These are phyloP conservation scores for Saccharomyces uvarum DNA, from an alignment of 1,139 yeast species.

Conservation along the genomic window DNA sequence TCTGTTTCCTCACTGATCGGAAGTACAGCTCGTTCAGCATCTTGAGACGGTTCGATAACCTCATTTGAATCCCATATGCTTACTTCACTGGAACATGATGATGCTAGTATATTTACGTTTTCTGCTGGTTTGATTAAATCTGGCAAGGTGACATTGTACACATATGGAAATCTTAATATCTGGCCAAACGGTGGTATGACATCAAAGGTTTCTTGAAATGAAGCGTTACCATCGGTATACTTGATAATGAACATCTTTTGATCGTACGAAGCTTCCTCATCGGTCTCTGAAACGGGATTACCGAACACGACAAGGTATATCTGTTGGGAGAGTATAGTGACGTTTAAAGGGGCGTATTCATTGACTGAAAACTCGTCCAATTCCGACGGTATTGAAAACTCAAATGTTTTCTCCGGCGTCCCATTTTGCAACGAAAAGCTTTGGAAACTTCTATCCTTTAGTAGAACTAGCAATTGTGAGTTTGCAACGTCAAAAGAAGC, in stretches of 20 bases:
- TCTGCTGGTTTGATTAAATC: slow-evolving; percentile 40
- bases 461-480: slow-evolving; percentile 8
- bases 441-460: slow-evolving; percentile 7
- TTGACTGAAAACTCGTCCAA: slow-evolving; percentile 14
- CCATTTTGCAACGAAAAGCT: not conserved
- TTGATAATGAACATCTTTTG: slow-evolving; percentile 21
- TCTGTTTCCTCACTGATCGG: slow-evolving; percentile 60
- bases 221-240: slow-evolving; percentile 7
- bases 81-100: slow-evolving; percentile 59
- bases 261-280: slow-evolving; percentile 21
- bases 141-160: slow-evolving; percentile 40
- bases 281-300: slow-evolving; percentile 14
- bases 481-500: slow-evolving; percentile 15
- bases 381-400: slow-evolving; percentile 14
- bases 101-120: slow-evolving; percentile 40
- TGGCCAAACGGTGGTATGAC: slow-evolving; percentile 56
- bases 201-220: slow-evolving; percentile 38
- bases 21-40: slow-evolving; percentile 59
- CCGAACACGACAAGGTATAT: slow-evolving; percentile 21
- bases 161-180: slow-evolving; percentile 41
- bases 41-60: slow-evolving; percentile 46
- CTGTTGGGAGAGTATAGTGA: slow-evolving; percentile 13
- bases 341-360: slow-evolving; percentile 16
- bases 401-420: not conserved
- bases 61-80: slow-evolving; percentile 34